A percentile compares a stretch with the other conserved stretches of the same genome.
phyloP scores from a whole-genome alignment of 2,329 filamentous ascomycete genomes.

The Chaetomium globosum region DNA sequence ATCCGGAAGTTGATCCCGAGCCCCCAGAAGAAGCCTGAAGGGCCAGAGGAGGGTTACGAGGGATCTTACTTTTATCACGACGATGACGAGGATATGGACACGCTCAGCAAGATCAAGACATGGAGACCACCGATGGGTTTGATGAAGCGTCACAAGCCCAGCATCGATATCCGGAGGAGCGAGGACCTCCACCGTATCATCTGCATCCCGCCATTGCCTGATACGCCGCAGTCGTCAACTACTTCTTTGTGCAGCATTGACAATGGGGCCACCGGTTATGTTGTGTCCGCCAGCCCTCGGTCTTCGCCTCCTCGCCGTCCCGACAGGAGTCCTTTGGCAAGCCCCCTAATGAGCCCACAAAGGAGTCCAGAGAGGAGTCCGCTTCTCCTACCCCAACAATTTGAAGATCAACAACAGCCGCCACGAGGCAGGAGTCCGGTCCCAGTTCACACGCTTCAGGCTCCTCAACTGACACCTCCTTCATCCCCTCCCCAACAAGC shows the following conservation, averaged over 20 bases:
- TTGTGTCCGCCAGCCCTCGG: constrained; percentile 27
- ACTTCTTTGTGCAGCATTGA: constrained; percentile 53
- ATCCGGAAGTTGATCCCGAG: constrained; percentile 48
- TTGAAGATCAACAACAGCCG: constrained; percentile 26
- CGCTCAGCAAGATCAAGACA: constrained; percentile 35
- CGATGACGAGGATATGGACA: constrained; percentile 34
- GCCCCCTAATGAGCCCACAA: constrained; percentile 28
- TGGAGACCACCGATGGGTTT: constrained; percentile 38
- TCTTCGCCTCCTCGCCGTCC: constrained; percentile 31
- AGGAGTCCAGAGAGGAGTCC: constrained; percentile 35
- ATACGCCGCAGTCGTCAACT: constrained; percentile 41
- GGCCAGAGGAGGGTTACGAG: constrained; percentile 36
- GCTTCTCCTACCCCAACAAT: constrained; percentile 33
- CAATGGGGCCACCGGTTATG: constrained; percentile 36
- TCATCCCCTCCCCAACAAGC: constrained; percentile 29
- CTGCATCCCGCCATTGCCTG: constrained; percentile 46
- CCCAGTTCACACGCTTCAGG: constrained; percentile 18
- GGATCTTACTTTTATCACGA: constrained; percentile 37
- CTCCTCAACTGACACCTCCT: constrained; percentile 28
- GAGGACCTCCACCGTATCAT: constrained; percentile 47
- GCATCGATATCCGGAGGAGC: constrained; percentile 46
- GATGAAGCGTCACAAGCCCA: constrained; percentile 43
- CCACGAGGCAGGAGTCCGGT: constrained; percentile 25
- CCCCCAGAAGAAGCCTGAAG: constrained; percentile 39
- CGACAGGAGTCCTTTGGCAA: constrained; percentile 26